Evolutionary conservation across 2,329 filamentous ascomycete species (phyloP).

Genomic region (Fusarium bactridioides): DNA sequence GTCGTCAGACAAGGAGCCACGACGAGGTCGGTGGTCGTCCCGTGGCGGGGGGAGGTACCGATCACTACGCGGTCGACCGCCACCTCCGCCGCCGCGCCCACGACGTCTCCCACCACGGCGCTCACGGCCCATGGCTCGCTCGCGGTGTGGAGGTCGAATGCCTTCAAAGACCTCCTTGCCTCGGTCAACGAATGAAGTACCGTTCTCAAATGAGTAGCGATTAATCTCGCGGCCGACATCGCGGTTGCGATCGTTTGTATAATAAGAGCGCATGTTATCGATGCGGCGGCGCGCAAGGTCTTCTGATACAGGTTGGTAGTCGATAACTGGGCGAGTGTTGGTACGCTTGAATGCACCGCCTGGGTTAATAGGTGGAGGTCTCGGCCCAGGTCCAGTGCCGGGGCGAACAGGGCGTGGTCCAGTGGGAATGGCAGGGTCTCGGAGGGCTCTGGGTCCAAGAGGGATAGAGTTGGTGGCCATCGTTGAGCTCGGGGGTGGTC

Average conservation of each 20-base stretch:
- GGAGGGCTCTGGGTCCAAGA: conserved; percentile 47
- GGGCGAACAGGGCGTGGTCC: conserved; percentile 52
- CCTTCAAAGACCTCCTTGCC: conserved; percentile 75
- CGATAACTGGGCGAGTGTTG: conserved; percentile 51
- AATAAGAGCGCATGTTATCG: conserved; percentile 60
- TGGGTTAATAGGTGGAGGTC: conserved; percentile 29
- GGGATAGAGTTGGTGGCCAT: conserved; percentile 48
- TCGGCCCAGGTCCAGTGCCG: conserved; percentile 42
- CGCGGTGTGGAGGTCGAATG: conserved; percentile 66
- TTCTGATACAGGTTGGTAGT: conserved; percentile 66
- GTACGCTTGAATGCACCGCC: conserved; percentile 48
- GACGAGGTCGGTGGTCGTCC: conserved; percentile 18
- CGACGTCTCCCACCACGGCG: conserved; percentile 48
- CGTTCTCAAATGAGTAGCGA: conserved; percentile 76
- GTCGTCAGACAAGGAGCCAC: conserved; percentile 13
- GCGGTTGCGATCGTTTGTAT: conserved; percentile 52
- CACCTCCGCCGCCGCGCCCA: conserved; percentile 41
- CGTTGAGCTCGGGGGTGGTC: conserved; percentile 25
- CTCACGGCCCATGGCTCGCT: conserved; percentile 49
- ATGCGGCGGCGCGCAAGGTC: conserved; percentile 71
- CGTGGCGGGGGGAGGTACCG: conserved; percentile 44
- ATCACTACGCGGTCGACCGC: conserved; percentile 44
- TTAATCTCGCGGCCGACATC: conserved; percentile 63
- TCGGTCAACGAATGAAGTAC: conserved; percentile 72
- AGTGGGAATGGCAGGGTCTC: conserved; percentile 36